These are phyloP conservation scores for Aspergillus novoparasiticus DNA, from an alignment of 2,329 filamentous ascomycete species.

Conservation along the genomic window DNA sequence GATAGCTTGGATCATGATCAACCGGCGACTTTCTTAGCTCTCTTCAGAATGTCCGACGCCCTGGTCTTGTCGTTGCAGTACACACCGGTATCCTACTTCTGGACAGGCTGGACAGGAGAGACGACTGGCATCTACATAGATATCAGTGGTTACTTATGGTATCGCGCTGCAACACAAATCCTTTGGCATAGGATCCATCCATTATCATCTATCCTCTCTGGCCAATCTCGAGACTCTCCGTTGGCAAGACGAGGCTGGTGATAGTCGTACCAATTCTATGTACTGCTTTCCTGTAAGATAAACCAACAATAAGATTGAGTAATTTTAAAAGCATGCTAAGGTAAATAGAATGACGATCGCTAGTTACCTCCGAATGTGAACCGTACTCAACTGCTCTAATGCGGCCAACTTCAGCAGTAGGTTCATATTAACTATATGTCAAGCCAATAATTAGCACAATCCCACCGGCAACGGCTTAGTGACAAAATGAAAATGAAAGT, in stretches of 20 bases:
- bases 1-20: no score
- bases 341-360: slow-evolving; percentile 42
- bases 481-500: no score
- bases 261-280: slow-evolving; percentile 35
- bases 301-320: neutral
- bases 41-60: slow-evolving; percentile 15
- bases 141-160: slow-evolving; percentile 54
- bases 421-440: neutral
- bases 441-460: neutral
- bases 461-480: neutral
- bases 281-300: slow-evolving; percentile 45
- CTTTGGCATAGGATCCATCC: slow-evolving; percentile 46
- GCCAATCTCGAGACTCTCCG: slow-evolving; percentile 45
- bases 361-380: slow-evolving; percentile 45
- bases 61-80: slow-evolving; percentile 30
- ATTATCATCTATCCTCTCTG: slow-evolving; percentile 56
- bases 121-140: slow-evolving; percentile 53
- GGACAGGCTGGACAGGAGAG: slow-evolving; percentile 56
- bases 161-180: slow-evolving; percentile 55
- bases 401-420: slow-evolving; percentile 41
- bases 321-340: neutral
- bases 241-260: slow-evolving; percentile 54
- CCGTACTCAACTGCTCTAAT: slow-evolving; percentile 44
- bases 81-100: slow-evolving; percentile 50
- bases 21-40: no score